Evolutionary conservation across 2,329 filamentous ascomycete genomes (phyloP).

Genomic region (Fusarium camptoceras): DNA sequence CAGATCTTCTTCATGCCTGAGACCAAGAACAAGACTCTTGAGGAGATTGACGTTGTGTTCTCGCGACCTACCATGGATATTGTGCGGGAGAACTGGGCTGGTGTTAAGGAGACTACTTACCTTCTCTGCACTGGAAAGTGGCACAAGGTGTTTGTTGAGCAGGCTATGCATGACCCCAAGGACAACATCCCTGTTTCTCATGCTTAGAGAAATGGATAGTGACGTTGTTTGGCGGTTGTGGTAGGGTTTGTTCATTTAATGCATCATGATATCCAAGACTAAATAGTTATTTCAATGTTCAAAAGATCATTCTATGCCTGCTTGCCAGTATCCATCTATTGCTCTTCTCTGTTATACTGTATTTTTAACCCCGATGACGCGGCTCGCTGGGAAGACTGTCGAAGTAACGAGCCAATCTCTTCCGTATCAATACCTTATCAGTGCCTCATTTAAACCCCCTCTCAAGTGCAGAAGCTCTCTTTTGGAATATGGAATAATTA

Average conservation of each 20-base stretch:
- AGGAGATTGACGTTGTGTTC: slow-evolving; percentile 78
- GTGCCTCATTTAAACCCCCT: too few relatives aligned
- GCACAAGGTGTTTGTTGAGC: slow-evolving; percentile 44
- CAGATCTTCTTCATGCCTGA: slow-evolving; percentile 82
- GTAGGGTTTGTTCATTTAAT: background rate
- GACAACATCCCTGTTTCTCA: slow-evolving; percentile 16
- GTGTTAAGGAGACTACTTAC: slow-evolving; percentile 48
- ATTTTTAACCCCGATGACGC: fast-evolving
- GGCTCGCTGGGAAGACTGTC: too few relatives aligned
- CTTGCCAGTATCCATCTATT: too few relatives aligned
- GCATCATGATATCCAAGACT: slow-evolving; percentile 28
- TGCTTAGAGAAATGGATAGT: background rate
- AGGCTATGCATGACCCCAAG: slow-evolving; percentile 31
- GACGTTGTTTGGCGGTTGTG: too few relatives aligned
- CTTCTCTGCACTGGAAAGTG: slow-evolving; percentile 42
- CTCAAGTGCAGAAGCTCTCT: too few relatives aligned
- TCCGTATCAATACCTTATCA: too few relatives aligned
- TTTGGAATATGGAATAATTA: too few relatives aligned
- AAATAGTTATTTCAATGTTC: background rate
- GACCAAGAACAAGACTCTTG: slow-evolving; percentile 75
- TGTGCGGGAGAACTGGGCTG: slow-evolving; percentile 67
- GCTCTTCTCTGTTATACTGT: too few relatives aligned
- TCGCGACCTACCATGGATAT: slow-evolving; percentile 71
- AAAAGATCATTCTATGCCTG: background rate
- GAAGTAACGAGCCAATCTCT: too few relatives aligned